Percentiles rank a stretch among this genome's conserved stretches.
phyloP scores from a whole-genome alignment of 1,139 yeast genomes.

The Sugiyamaella neomexicana region DNA sequence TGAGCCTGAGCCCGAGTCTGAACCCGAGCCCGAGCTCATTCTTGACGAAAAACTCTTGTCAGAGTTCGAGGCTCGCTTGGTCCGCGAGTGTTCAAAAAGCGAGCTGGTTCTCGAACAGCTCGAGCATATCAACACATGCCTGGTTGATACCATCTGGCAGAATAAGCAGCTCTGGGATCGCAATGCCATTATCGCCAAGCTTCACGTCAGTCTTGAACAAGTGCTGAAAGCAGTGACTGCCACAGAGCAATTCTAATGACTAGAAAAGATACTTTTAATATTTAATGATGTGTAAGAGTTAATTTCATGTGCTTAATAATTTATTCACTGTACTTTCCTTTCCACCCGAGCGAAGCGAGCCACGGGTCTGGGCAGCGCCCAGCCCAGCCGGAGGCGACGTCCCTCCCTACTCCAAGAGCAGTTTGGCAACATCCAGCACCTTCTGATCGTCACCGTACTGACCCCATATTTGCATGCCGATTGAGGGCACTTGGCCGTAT shows the following conservation, averaged over 20 bases:
- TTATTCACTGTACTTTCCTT: conserved; percentile 11
- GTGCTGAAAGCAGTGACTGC: conserved; percentile 20
- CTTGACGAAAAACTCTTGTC: conserved; percentile 32
- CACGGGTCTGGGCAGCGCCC: conserved; percentile 5
- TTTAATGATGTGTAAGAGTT: conserved; percentile 15
- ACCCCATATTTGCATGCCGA: conserved; percentile 78
- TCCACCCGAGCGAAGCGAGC: neutral
- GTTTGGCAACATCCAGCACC: conserved; percentile 50
- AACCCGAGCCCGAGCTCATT: conserved; percentile 24
- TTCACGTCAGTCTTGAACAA: conserved; percentile 24
- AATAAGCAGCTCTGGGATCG: conserved; percentile 70
- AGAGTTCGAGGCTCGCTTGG: conserved; percentile 38
- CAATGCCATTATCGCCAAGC: conserved; percentile 36
- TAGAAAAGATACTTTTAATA: neutral
- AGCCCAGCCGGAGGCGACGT: conserved; percentile 5
- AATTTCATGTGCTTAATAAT: conserved; percentile 5
- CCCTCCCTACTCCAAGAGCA: conserved; percentile 27
- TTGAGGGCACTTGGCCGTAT: conserved; percentile 41
- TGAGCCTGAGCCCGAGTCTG: conserved; percentile 15
- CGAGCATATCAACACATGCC: conserved; percentile 68
- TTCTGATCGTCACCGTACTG: conserved; percentile 80
- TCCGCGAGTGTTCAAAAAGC: conserved; percentile 44
- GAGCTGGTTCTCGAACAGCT: conserved; percentile 64
- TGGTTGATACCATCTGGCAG: conserved; percentile 76
- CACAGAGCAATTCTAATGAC: conserved; percentile 1